These are phyloP conservation scores for Lithohypha guttulata DNA, from an alignment of 2,329 filamentous ascomycete genomes.

Conservation along the genomic window DNA sequence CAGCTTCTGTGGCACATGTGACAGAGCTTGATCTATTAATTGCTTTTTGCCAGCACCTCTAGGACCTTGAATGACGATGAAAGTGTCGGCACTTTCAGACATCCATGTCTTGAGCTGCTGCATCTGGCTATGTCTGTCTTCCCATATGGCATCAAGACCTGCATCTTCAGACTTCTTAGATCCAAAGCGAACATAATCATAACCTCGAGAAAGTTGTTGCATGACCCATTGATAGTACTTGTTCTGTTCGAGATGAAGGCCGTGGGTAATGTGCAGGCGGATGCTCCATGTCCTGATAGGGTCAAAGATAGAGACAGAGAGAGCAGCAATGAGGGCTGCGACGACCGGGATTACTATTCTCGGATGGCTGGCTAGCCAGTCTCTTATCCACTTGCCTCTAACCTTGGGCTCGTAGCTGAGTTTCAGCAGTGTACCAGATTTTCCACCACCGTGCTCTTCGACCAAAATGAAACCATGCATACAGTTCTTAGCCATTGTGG, in stretches of 20 bases:
- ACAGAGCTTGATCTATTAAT: conserved; percentile 73
- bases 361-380: conserved; percentile 79
- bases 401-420: conserved; percentile 73
- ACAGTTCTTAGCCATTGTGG: conserved; percentile 84
- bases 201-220: conserved; percentile 43
- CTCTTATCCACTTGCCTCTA: conserved; percentile 68
- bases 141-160: conserved; percentile 72
- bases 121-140: conserved; percentile 72
- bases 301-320: conserved; percentile 85
- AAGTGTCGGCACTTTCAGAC: conserved; percentile 78
- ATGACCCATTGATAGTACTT: conserved; percentile 66
- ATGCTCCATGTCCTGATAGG: conserved; percentile 91
- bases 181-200: conserved; percentile 33
- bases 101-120: conserved; percentile 75
- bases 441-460: conserved; percentile 61
- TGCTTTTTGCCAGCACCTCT: conserved; percentile 85
- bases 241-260: conserved; percentile 63
- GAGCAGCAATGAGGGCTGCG: conserved; percentile 67
- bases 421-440: conserved; percentile 63
- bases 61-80: conserved; percentile 87
- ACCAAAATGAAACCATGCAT: conserved; percentile 71
- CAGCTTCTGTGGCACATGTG: conserved; percentile 60
- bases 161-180: conserved; percentile 48
- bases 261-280: conserved; percentile 71
- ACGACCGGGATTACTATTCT: conserved; percentile 75